Evolutionary conservation across 306 rosid species (phyloP), one percentile per base, ranked within the genome.

Genomic region (Mucuna pruriens): DNA sequence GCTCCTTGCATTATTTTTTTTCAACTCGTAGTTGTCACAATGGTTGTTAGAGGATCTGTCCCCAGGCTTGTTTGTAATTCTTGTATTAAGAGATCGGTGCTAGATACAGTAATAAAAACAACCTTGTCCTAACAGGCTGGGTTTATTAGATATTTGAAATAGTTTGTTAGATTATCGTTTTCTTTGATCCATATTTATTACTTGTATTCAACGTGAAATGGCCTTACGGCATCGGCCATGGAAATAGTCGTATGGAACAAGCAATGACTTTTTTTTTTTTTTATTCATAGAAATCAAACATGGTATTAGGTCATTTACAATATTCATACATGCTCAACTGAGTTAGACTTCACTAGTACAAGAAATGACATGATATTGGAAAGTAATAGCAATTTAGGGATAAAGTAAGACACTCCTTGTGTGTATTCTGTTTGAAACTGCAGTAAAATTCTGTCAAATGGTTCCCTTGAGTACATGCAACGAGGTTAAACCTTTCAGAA

Each of bases 21-120:
- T 19, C 13, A 22, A 31, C 48, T 76, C 51, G 4, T 49, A 36
- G 45, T 40, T 55, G 68, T 71, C 58, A 51, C 55, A 34, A 49
- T 48, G 29, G 58, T 36, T 78, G 26, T 19, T 63, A 63, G 80
- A 42, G 71, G 52, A 77, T 71, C 11, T 51, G 38, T 36, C 77
- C 19, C n/a, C 16, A 46, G 63, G 44, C 23, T 23, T 45, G 73
- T 74, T 74, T 68, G 78, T 74, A 67, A 74, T 74, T 84, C 68
- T 79, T 84, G 78, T 79, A 79, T 79, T 36, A 74, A 74, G 77
- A 79, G 57, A 51, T 34, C 66, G n/a, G 29, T 74, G 60, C 52
- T 74, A 45, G 81, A 67, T 66, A 66, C 80, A 65, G 19, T 45
- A 73, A 73, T 84, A 74, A 19, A 23, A 23, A 25, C 5, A 6